Evolutionary conservation across 2,329 filamentous ascomycete species (phyloP).

Genomic region (Diaporthe destruens): DNA sequence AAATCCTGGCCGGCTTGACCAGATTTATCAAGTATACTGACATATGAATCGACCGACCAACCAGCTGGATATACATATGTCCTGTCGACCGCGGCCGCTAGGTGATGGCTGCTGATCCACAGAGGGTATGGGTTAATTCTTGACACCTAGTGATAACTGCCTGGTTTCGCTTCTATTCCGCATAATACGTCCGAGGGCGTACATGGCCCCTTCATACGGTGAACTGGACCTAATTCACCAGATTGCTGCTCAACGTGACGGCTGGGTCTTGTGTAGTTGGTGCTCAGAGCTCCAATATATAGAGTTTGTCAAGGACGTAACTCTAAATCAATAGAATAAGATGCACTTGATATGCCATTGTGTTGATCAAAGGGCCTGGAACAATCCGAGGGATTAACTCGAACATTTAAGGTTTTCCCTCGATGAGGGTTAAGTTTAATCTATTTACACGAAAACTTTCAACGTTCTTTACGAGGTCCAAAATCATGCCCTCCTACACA

Average conservation of each 20-base stretch:
- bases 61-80: not conserved
- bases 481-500: not conserved
- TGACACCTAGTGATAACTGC: too few relatives aligned
- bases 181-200: too few relatives aligned
- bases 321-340: not conserved
- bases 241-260: too few relatives aligned
- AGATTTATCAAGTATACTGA: not conserved
- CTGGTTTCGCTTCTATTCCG: too few relatives aligned
- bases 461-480: not conserved
- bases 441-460: constrained; percentile 1
- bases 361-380: not conserved
- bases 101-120: not conserved
- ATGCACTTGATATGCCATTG: not conserved
- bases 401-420: constrained; percentile 7
- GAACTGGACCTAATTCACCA: too few relatives aligned
- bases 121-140: not conserved
- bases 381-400: not conserved
- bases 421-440: not conserved
- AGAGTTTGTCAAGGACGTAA: too few relatives aligned
- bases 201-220: too few relatives aligned
- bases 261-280: too few relatives aligned
- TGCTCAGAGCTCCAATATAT: too few relatives aligned
- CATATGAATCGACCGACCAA: not conserved
- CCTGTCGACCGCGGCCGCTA: too few relatives aligned
- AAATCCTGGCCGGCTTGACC: not conserved